Base-by-base conservation (phyloP, 78 protist species). In the Dictyostelium intermedium region DNA sequence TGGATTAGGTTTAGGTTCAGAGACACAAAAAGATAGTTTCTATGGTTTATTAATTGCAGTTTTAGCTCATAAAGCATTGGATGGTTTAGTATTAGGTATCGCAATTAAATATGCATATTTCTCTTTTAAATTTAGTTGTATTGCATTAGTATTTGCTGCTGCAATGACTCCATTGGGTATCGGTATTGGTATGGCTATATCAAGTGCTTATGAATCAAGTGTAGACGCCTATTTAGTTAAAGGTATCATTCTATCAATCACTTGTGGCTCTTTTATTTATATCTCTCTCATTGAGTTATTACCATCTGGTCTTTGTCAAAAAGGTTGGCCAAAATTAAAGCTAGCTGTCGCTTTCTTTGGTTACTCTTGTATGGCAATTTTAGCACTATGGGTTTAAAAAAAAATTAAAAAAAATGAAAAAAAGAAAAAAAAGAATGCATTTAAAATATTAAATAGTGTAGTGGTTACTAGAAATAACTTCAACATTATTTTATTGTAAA, bases 121-220 rank as follows among this genome's bases (percentile, higher is more conserved):
- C 34, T 45, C 86, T n/a, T 30, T 76, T 10, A 2, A 41, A 14
- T 77, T 61, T 16, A 53, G 85, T 27, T 25, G 81, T 13, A 18
- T 79, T 5, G 45, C 86, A 7, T 60, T 87, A 0, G 43, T 25
- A 10, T 87, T 87, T 39, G 81, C 85, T 11, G 93, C 93, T 3
- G 93, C 93, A 10, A 87, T 87, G 93, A 87, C 93, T 8, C 93
- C 93, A 32, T 50, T 87, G 5, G 93, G 93, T 11, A 87, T 87
- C 63, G 93, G 93, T 32, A 87, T 87, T 41, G 93, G 93, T 66
- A 87, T 87, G 93, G 93, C 81, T n/a, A 45, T 87, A 13, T 32
- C 86, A 1, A 30, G n/a, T 18, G 37, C 27, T 18, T 87, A 60
- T 32, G 50, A 39, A n/a, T 69, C 77, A 18, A 34, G 25, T 39